These are phyloP conservation scores for Neonectria punicea DNA, from an alignment of 2,329 filamentous ascomycete genomes.

Conservation along the genomic window DNA sequence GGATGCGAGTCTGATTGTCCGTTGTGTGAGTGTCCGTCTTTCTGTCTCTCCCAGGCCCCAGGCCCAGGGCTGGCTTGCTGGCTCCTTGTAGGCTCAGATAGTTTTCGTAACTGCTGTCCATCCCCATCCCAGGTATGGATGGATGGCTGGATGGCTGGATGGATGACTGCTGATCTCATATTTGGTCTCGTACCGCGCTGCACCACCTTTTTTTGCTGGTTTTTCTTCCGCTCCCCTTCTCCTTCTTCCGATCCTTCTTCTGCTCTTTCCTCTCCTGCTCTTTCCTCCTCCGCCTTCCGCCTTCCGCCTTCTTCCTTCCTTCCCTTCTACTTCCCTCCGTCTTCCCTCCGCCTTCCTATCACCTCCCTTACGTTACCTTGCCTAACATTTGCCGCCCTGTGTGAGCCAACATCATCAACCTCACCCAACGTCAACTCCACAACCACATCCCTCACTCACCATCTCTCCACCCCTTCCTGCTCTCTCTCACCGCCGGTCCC, in stretches of 20 bases:
- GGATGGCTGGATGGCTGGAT: conserved; percentile 24
- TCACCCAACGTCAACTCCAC: neutral
- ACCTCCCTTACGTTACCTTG: neutral
- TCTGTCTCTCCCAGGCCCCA: conserved; percentile 3
- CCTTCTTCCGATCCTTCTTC: conserved; percentile 26
- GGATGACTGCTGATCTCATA: conserved; percentile 39
- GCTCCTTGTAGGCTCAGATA: conserved; percentile 22
- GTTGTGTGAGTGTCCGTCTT: conserved; percentile 6
- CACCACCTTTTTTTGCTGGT: conserved; percentile 14
- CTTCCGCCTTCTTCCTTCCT: conserved; percentile 23
- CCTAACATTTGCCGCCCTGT: neutral
- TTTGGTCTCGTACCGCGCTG: conserved; percentile 30
- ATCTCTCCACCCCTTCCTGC: neutral
- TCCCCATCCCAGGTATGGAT: conserved; percentile 20
- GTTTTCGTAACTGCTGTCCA: conserved; percentile 25
- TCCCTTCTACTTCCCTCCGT: conserved; percentile 26
- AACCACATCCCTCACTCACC: neutral
- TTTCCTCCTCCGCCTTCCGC: conserved; percentile 8
- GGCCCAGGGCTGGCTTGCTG: conserved; percentile 13
- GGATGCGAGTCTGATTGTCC: conserved; percentile 24
- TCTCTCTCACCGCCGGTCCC: neutral
- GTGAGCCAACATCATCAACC: neutral
- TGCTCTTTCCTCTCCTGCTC: conserved; percentile 18
- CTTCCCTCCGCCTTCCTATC: conserved; percentile 30
- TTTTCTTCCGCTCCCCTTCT: conserved; percentile 23